Percentiles rank a stretch among this genome's conserved stretches.
These are phyloP conservation scores for Linum lewisii DNA, from an alignment of 345 rosid genomes.

Conservation along the genomic window DNA sequence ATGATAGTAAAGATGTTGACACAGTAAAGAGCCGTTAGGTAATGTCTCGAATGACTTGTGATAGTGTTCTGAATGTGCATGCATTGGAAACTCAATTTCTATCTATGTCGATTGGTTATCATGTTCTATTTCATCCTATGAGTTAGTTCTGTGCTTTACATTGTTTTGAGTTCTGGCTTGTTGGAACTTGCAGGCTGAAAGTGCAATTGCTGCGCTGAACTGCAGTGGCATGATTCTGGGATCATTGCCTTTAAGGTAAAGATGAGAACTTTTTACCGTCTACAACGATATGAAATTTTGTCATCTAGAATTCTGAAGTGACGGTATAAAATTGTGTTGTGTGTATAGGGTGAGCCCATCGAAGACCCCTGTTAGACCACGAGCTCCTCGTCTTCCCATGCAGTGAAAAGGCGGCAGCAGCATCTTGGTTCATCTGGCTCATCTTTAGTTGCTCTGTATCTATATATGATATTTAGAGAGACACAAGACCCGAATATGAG, in stretches of 20 bases:
- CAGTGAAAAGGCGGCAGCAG: conserved; percentile 30
- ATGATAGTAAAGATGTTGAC: too few species aligned
- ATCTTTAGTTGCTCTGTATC: conserved; percentile 6
- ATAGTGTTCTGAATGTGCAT: too few species aligned
- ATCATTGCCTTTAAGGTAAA: conserved; percentile 78
- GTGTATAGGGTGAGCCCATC: conserved; percentile 84
- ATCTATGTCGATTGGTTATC: too few species aligned
- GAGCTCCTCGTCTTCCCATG: conserved; percentile 62
- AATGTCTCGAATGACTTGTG: too few species aligned
- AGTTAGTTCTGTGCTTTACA: too few species aligned
- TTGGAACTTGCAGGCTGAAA: conserved; percentile 61
- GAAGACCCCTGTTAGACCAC: conserved; percentile 96
- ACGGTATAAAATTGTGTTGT: background rate
- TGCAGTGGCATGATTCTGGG: conserved; percentile 93
- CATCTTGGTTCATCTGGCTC: background rate
- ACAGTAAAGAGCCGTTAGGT: too few species aligned
- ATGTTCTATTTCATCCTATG: too few species aligned
- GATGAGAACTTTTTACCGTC: background rate
- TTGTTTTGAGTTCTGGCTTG: too few species aligned
- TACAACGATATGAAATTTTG: background rate
- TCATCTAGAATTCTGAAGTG: background rate
- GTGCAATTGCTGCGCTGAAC: conserved; percentile 92
- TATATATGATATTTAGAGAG: conserved; percentile 19
- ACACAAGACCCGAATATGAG: background rate
- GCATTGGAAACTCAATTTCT: too few species aligned